Base-by-base conservation (phyloP, 1,139 yeast species). In the Pneumocystis sp. region DNA sequence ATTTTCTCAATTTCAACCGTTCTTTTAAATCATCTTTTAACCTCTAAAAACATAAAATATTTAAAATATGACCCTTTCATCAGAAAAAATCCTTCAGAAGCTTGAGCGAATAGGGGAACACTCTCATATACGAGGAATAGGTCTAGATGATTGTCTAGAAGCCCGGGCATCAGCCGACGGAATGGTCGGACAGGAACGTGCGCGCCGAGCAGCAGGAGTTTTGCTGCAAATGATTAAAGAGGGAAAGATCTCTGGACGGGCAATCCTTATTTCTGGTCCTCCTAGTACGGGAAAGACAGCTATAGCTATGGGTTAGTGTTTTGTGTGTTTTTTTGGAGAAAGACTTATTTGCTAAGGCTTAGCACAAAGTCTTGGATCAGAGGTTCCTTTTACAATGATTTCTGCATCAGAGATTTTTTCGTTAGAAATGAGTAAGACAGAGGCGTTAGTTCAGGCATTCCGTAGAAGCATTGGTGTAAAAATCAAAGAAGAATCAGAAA, bases 231-330 rank as follows among this genome's bases (percentile, higher is more conserved):
- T 95, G 96, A 88, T 93, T 67, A 89, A 89, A 74, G 89, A 87
- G 62, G 96, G 97, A 45, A 84, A 88, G 70, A 93, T 95, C 74
- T 97, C 98, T 6, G 99, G 99, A 25, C 83, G 97, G 70, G 97
- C 97, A 0, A 95, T 91, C 42, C 79, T 95, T 70, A 82, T 95
- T 69, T 97, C 98, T 0, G 99, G 99, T 7, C 98, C 98, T 10
- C 98, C 98, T 44, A 87, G 96, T 0, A 95, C 98, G 1, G 99
- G 99, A 76, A 95, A 95, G 76, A 95, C 99, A 12, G 99, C 99
- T 64, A 85, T 95, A 73, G 99, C 99, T 39, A 90, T 91, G 93
- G 99, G 97, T 39, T 56, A 17, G 6, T 35, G 62, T 5, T 34
- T 5, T 15, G 3, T 35, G 31, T 7, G 19, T 5, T 63, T 34